Conservation (phyloP, 2,329 filamentous ascomycete species). For the Ceratocystiopsis minuta region DNA sequence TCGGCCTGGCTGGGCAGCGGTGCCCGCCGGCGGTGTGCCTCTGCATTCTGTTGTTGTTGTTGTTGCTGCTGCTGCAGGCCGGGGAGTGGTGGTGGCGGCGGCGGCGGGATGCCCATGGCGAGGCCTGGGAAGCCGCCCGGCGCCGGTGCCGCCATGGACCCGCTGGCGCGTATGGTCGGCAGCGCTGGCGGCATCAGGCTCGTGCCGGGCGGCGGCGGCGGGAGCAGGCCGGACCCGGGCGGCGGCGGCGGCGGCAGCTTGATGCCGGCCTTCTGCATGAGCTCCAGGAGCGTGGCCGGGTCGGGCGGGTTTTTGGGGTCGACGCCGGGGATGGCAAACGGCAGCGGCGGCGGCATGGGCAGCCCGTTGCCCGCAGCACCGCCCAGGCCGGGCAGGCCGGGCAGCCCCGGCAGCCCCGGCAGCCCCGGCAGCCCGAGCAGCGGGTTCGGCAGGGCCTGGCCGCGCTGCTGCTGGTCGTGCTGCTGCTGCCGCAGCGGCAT, state of each 20-base stretch:
- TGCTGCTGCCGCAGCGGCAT: conserved; percentile 40
- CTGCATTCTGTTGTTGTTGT: conserved; percentile 14
- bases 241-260: conserved; percentile 34
- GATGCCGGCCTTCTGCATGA: conserved; percentile 48
- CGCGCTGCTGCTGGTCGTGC: conserved; percentile 1
- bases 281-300: conserved; percentile 40
- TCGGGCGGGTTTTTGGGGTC: conserved; percentile 43
- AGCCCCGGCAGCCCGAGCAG: conserved; percentile 39
- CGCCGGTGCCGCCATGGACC: conserved; percentile 14
- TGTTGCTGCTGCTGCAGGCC: conserved; percentile 13
- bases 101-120: conserved; percentile 11
- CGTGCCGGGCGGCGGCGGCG: conserved; percentile 18
- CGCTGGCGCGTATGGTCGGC: conserved; percentile 10
- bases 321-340: conserved; percentile 33
- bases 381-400: conserved; percentile 39
- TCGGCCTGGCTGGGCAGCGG: conserved; percentile 73
- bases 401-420: conserved; percentile 28
- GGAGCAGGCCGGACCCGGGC: conserved; percentile 8
- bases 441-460: background rate
- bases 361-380: conserved; percentile 13
- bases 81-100: conserved; percentile 10
- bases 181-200: conserved; percentile 8
- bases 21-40: conserved; percentile 33
- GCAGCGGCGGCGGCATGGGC: conserved; percentile 32
- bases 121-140: conserved; percentile 14